Conservation (phyloP, 768 basidiomycete genomes). For the Amanita pallidorosea region DNA sequence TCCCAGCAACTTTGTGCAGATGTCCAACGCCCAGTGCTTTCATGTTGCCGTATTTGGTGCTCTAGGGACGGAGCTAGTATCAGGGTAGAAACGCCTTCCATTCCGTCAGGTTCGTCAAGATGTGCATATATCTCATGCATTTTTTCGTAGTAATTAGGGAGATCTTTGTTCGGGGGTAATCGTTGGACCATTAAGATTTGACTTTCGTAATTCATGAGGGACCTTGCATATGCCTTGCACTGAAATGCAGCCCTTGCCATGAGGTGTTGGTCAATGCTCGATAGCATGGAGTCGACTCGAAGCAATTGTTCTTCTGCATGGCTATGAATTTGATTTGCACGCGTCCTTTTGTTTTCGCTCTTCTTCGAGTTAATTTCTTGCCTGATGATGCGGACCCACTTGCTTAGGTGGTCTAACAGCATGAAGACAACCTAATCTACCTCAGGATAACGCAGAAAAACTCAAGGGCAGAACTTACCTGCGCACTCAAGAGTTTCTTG, state of each 20-base stretch:
- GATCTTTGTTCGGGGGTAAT: slow-evolving; percentile 30
- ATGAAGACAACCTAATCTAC: slow-evolving; percentile 76
- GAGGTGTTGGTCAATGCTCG: slow-evolving; percentile 75
- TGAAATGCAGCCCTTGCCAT: slow-evolving; percentile 92
- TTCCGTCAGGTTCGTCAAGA: slow-evolving; percentile 96
- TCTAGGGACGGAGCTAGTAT: slow-evolving; percentile 86
- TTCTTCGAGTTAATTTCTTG: slow-evolving; percentile 48
- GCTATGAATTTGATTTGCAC: slow-evolving; percentile 22
- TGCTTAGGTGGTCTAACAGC: slow-evolving; percentile 89
- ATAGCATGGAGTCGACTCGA: slow-evolving; percentile 71
- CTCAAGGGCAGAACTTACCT: slow-evolving; percentile 37
- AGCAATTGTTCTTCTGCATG: slow-evolving; percentile 50
- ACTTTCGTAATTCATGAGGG: slow-evolving; percentile 91
- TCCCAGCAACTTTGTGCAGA: slow-evolving; percentile 99
- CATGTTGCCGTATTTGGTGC: slow-evolving; percentile 95
- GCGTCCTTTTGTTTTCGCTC: slow-evolving; percentile 37
- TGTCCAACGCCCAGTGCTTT: slow-evolving; percentile 95
- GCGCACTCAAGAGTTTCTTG: slow-evolving; percentile 87
- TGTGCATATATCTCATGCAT: slow-evolving; percentile 95
- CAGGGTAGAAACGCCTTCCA: slow-evolving; percentile 91
- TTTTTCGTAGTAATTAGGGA: slow-evolving; percentile 73
- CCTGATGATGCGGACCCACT: slow-evolving; percentile 72
- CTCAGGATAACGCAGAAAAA: neutral
- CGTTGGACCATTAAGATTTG: slow-evolving; percentile 51
- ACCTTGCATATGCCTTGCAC: slow-evolving; percentile 89